These are phyloP conservation scores for Chloranthus sessilifolius DNA, from an alignment of 164 flowering plant species.

Conservation along the genomic window DNA sequence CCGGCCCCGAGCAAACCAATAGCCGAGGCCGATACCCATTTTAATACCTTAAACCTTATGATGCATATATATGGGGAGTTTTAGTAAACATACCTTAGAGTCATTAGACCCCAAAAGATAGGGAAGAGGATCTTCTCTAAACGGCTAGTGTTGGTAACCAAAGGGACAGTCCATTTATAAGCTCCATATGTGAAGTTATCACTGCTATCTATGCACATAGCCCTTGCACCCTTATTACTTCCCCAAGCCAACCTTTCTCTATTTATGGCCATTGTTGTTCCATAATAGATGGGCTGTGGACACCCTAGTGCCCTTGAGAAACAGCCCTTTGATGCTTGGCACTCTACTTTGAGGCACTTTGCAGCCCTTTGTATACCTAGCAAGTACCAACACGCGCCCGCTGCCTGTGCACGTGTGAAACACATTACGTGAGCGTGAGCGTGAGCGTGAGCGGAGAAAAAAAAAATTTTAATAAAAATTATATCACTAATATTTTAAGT, in stretches of 20 bases:
- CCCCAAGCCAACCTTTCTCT: constrained; percentile 55
- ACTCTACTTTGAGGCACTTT: constrained; percentile 63
- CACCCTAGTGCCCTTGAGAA: constrained; percentile 44
- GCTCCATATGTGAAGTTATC: constrained; percentile 71
- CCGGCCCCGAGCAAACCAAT: too few species aligned
- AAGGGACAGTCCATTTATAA: constrained; percentile 82
- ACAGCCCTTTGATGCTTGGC: constrained; percentile 41
- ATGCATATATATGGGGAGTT: too few species aligned
- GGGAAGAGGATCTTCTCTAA: constrained; percentile 88
- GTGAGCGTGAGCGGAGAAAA: too few species aligned
- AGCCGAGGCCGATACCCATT: too few species aligned
- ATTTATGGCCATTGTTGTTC: constrained; percentile 40
- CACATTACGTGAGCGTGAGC: too few species aligned
- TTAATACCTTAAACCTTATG: too few species aligned
- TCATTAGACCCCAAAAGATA: constrained; percentile 98
- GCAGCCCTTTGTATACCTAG: constrained; percentile 83
- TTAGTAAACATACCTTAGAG: constrained; percentile 97
- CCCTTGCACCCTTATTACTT: constrained; percentile 42
- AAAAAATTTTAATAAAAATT: too few species aligned
- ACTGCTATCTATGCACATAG: constrained; percentile 41
- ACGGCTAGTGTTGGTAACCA: constrained; percentile 64
- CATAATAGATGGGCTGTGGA: constrained; percentile 66
- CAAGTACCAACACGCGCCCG: constrained; percentile 98
- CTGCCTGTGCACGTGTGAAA: constrained; percentile 56
- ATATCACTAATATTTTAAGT: too few species aligned